phyloP scores from a whole-genome alignment of 2,329 filamentous ascomycete genomes.

The Fusarium longipes region DNA sequence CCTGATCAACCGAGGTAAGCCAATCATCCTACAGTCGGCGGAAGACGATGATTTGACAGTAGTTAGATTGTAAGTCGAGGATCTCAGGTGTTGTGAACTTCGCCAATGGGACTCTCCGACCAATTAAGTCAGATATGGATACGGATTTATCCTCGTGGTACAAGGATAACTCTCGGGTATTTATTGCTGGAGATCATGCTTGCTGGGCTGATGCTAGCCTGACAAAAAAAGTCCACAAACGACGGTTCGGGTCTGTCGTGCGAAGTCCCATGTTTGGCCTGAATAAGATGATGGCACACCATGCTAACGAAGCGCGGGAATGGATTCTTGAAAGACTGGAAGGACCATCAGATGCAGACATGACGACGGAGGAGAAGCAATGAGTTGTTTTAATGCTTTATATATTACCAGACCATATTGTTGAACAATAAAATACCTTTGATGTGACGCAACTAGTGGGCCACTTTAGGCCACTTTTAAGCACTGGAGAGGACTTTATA shows the following conservation, averaged over 20 bases:
- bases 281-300: conserved; percentile 67
- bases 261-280: conserved; percentile 62
- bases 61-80: conserved; percentile 70
- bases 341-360: conserved; percentile 54
- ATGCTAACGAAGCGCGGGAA: conserved; percentile 62
- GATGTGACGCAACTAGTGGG: too few relatives aligned
- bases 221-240: conserved; percentile 68
- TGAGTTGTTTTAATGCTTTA: too few relatives aligned
- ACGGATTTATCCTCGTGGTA: conserved; percentile 84
- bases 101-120: conserved; percentile 79
- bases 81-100: conserved; percentile 83
- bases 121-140: conserved; percentile 82
- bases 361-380: conserved; percentile 62
- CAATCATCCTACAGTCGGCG: conserved; percentile 1
- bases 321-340: conserved; percentile 61
- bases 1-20: conserved; percentile 77
- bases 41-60: conserved; percentile 25
- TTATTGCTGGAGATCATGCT: conserved; percentile 78
- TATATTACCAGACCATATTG: too few relatives aligned
- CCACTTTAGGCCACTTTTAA: too few relatives aligned
- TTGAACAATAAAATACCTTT: too few relatives aligned
- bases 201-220: conserved; percentile 77
- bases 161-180: conserved; percentile 81
- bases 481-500: too few relatives aligned
- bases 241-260: conserved; percentile 69